phyloP scores from a whole-genome alignment of 202 grass and related monocot species.

The Digitaria exilis region DNA sequence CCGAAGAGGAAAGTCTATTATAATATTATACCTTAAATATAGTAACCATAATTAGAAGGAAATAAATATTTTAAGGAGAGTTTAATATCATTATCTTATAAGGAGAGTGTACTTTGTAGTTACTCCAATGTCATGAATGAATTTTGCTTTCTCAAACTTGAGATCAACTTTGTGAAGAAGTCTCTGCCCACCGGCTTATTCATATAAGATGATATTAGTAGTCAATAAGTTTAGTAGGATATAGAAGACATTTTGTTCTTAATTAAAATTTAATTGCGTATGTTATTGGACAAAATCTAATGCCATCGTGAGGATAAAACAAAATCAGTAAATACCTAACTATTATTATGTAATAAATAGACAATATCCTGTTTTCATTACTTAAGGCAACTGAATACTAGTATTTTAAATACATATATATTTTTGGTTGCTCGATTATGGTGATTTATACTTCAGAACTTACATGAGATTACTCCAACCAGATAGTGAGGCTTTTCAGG shows the following conservation, averaged over 20 bases:
- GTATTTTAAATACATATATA: background rate
- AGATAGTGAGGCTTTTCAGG: conserved; percentile 28
- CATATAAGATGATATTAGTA: background rate
- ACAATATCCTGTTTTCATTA: no score
- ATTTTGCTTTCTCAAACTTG: conserved; percentile 27
- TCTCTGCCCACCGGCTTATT: conserved; percentile 37
- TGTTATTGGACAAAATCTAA: no score
- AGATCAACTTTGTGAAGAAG: conserved; percentile 50
- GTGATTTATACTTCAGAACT: background rate
- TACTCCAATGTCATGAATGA: conserved; percentile 51
- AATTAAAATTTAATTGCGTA: no score
- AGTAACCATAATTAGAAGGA: background rate
- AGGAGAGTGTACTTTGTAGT: conserved; percentile 17
- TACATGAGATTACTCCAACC: conserved; percentile 48
- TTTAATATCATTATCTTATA: background rate
- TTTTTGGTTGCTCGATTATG: background rate
- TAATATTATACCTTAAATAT: conserved; percentile 47
- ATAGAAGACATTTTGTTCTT: no score
- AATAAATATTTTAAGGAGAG: background rate
- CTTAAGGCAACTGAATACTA: background rate
- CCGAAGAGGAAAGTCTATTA: conserved; percentile 45
- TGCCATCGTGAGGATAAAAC: no score
- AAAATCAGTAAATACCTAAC: no score
- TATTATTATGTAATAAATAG: no score
- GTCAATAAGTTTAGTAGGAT: no score